Evolutionary conservation across 2,329 filamentous ascomycete genomes (phyloP).

Genomic region (Trichoderma arundinaceum): DNA sequence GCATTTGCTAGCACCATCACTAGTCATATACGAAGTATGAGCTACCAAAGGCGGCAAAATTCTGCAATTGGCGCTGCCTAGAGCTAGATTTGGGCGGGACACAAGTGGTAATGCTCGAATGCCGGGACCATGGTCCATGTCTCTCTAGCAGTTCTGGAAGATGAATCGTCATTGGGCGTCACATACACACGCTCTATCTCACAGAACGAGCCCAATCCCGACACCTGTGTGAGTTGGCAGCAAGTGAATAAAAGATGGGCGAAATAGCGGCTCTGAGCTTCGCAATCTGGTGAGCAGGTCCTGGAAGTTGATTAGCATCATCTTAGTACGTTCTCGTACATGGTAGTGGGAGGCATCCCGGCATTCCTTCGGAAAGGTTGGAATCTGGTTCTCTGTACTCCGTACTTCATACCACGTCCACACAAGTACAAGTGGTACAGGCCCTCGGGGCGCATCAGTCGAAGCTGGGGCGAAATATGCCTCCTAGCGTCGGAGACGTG

Average conservation of each 20-base stretch:
- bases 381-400: background rate
- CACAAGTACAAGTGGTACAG: no score
- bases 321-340: background rate
- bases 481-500: slow-evolving; percentile 26
- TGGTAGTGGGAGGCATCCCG: background rate
- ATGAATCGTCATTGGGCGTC: background rate
- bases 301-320: background rate
- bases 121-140: background rate
- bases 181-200: background rate
- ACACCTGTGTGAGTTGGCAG: background rate
- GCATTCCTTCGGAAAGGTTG: background rate
- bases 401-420: background rate
- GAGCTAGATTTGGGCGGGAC: slow-evolving; percentile 10
- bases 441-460: slow-evolving; percentile 11
- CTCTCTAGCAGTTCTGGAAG: background rate
- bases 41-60: slow-evolving; percentile 18
- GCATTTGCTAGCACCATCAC: slow-evolving; percentile 10
- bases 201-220: background rate
- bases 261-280: background rate
- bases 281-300: background rate
- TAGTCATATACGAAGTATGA: slow-evolving; percentile 16
- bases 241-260: background rate
- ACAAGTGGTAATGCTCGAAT: background rate
- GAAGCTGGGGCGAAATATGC: slow-evolving; percentile 25
- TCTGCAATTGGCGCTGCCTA: slow-evolving; percentile 1